These are phyloP conservation scores for barley (Hordeum vulgare) DNA, from an alignment of 176 grass and related monocot genomes.

Conservation along the genomic window MorexV3_pseudomolecules_assembly NC_058523.1:422572187-422572686, in stretches of 20 bases:
- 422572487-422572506: conserved; percentile 38
- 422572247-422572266: not conserved
- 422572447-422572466: not conserved
- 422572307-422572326: conserved; percentile 23
- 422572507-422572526: conserved; percentile 26
- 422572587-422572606: not conserved
- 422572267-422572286: not conserved
- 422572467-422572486: not conserved
- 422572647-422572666: no score
- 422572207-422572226: not conserved
- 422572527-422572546: conserved; percentile 23
- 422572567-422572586: conserved; percentile 26
- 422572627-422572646: not conserved
- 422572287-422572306: conserved; percentile 46
- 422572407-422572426: conserved; percentile 27
- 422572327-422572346: conserved; percentile 42
- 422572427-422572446: conserved; percentile 23
- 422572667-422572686: not conserved
- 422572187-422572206: not conserved
- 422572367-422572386: not conserved
- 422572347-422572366: conserved; percentile 48
- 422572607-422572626: conserved; percentile 20
- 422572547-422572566: conserved; percentile 29
- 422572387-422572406: conserved; percentile 33
- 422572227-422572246: not conserved